These are phyloP conservation scores for Warburgia ugandensis DNA, from an alignment of 164 flowering plant species.

Conservation along the genomic window DNA sequence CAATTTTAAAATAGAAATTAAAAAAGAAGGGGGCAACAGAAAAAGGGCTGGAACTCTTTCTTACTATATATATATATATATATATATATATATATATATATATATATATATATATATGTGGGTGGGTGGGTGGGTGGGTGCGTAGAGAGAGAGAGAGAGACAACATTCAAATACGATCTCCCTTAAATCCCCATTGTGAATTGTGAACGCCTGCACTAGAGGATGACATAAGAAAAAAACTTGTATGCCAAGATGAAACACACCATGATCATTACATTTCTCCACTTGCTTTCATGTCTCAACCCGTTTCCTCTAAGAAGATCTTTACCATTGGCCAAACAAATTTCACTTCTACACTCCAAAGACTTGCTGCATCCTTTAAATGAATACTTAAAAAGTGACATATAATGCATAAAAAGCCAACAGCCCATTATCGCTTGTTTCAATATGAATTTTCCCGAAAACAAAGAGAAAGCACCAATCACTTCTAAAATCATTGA, in stretches of 20 bases:
- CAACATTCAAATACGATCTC: too few relatives aligned
- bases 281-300: conserved; percentile 63
- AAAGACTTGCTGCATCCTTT: conserved; percentile 83
- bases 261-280: conserved; percentile 64
- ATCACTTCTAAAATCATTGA: conserved; percentile 80
- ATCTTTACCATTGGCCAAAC: conserved; percentile 64
- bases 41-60: too few relatives aligned
- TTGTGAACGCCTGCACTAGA: conserved; percentile 74
- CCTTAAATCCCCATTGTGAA: conserved; percentile 30
- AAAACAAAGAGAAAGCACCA: conserved; percentile 91
- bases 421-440: conserved; percentile 69
- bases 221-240: conserved; percentile 74
- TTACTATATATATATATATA: too few relatives aligned
- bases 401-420: conserved; percentile 86
- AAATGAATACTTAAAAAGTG: conserved; percentile 89
- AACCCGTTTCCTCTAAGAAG: conserved; percentile 73
- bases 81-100: too few relatives aligned
- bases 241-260: conserved; percentile 76
- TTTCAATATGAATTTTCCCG: conserved; percentile 87
- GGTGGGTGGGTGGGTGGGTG: too few relatives aligned
- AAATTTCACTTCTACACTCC: conserved; percentile 59
- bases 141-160: too few relatives aligned
- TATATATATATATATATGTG: too few relatives aligned
- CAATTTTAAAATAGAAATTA: too few relatives aligned
- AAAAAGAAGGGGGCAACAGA: too few relatives aligned